Base-by-base conservation (phyloP, 352 stramenopile species). In the Pythium biforme region DNA sequence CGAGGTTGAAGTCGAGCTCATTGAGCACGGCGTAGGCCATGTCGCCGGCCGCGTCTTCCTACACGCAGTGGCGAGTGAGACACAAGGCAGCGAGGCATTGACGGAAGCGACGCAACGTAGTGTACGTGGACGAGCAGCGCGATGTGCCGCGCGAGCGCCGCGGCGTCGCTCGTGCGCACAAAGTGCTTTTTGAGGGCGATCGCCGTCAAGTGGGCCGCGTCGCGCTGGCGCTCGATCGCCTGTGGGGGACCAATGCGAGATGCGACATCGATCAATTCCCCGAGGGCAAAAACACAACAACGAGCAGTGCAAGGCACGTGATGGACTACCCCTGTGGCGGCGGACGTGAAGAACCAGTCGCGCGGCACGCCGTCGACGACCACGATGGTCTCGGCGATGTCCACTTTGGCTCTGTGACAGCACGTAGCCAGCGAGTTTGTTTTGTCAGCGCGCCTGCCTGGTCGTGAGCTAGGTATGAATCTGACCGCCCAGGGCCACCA, bases 311-410 rank as follows among this genome's bases (percentile, higher is more conserved):
- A n/a, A n/a, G n/a, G n/a, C n/a, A n/a, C n/a, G n/a, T n/a, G n/a
- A n/a, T n/a, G n/a, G 15, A 73, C 26, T 50, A 89, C 80, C 26
- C 78, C 81, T 6, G 81, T 84, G 62, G 31, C 41, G 3, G 76
- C 55, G 4, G 81, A 90, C 3, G 81, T 88, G 64, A 79, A 87
- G 64, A 76, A 90, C 81, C 81, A 90, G 34, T 81, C 75, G 9
- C 48, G 59, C 9, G 70, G 68, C 22, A 26, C 68, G 19, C 81
- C 81, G n/a, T 73, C 68, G 10, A 64, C 37, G 51, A 90, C 74
- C 19, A 88, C 19, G 25, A 90, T 70, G 6, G 75, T 72, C 69
- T 90, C 81, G 15, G 63, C 71, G 45, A 90, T 84, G 39, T 90
- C 81, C 1, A 90, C 45, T 55, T 84, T 85, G 15, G 70, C 62